Percentiles rank a stretch among this genome's conserved stretches.
These are phyloP conservation scores for Juglanconis oblonga DNA, from an alignment of 2,329 filamentous ascomycete genomes.

Conservation along the genomic window DNA sequence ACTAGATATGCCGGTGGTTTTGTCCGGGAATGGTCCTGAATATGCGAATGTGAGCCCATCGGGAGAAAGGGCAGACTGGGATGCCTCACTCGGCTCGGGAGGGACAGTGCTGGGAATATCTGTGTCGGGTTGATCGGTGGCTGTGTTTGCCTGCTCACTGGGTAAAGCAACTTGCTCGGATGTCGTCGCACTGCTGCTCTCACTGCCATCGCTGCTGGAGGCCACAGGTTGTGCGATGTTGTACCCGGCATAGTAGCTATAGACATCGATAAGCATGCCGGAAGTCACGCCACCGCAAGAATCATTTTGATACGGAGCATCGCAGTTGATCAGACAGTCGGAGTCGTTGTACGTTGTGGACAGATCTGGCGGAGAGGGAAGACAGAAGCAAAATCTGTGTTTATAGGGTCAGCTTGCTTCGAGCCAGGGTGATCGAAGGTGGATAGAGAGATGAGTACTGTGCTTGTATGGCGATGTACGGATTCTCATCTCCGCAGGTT, in stretches of 20 bases:
- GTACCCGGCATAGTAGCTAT: slow-evolving; percentile 10
- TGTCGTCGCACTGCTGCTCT: background rate
- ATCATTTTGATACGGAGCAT: slow-evolving; percentile 1
- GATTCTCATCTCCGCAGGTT: slow-evolving; percentile 9
- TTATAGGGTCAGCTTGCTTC: background rate
- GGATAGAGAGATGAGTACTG: slow-evolving; percentile 4
- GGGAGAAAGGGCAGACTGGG: no score
- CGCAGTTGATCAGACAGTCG: slow-evolving; percentile 16
- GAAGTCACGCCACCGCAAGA: slow-evolving; percentile 16
- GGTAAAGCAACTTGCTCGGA: background rate
- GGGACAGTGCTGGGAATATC: background rate
- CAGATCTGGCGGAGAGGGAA: background rate
- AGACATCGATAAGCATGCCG: slow-evolving; percentile 13
- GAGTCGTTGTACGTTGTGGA: background rate
- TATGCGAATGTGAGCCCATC: no score
- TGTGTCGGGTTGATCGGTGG: background rate
- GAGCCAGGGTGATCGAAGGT: background rate
- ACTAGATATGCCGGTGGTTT: no score
- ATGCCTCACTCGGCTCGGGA: no score
- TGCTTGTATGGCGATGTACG: slow-evolving; percentile 4
- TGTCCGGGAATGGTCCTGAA: no score
- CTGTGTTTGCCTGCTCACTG: background rate
- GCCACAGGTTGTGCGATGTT: background rate
- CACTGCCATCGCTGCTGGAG: background rate
- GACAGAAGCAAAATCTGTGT: slow-evolving; percentile 16